A percentile compares a stretch with the other conserved stretches of the same genome.
phyloP scores from a whole-genome alignment of 345 rosid species.

The Punica granatum region DNA sequence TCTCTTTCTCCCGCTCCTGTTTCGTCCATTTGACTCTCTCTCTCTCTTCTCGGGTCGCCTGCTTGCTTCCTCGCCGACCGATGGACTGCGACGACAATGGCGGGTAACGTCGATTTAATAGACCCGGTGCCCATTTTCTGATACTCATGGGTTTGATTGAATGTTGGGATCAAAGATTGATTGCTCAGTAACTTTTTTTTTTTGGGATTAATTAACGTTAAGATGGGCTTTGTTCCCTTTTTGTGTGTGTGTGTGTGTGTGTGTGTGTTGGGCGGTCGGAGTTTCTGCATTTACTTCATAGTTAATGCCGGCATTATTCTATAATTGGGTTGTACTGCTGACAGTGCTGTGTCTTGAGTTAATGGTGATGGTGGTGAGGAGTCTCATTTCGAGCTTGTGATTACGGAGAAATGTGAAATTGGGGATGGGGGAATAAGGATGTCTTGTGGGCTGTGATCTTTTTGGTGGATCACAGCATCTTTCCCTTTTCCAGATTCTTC shows the following conservation, averaged over 20 bases:
- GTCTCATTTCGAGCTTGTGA: neutral
- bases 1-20: neutral
- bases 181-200: neutral
- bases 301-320: neutral
- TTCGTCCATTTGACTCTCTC: neutral
- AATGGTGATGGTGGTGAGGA: neutral
- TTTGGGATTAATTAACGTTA: neutral
- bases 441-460: slow-evolving; percentile 1
- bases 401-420: neutral
- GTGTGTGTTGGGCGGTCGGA: neutral
- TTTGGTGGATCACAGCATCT: slow-evolving; percentile 2
- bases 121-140: neutral
- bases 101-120: neutral
- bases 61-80: too few species aligned
- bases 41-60: too few species aligned
- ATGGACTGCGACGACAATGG: slow-evolving; percentile 5
- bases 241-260: neutral
- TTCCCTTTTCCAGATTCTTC: neutral
- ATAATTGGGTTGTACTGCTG: neutral
- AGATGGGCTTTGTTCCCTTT: too few species aligned
- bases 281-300: neutral
- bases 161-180: neutral
- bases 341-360: neutral
- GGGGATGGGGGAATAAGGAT: slow-evolving; percentile 2
- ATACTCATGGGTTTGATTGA: neutral